phyloP scores from a whole-genome alignment of 208 protist species.

The Trypanosomatidae sp. region DNA sequence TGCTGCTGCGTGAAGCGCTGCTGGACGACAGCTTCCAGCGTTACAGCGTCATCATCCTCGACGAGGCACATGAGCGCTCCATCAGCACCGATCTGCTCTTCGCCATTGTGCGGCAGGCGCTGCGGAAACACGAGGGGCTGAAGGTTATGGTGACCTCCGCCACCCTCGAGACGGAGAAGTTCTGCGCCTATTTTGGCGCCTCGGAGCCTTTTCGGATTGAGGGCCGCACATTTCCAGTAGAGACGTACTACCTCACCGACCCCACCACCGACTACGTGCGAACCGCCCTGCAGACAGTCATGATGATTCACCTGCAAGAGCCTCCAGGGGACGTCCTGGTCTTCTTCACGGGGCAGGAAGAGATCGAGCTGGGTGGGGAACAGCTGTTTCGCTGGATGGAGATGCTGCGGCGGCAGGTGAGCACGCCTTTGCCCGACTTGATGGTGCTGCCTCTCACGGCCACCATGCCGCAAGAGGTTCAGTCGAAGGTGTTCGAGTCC shows the following conservation, averaged over 20 bases:
- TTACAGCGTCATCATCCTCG: conserved; percentile 99
- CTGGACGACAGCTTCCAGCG: conserved; percentile 93
- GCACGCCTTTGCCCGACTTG: conserved; percentile 86
- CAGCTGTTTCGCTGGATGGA: conserved; percentile 94
- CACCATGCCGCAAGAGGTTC: conserved; percentile 98
- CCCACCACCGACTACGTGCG: conserved; percentile 97
- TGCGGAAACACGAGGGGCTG: conserved; percentile 88
- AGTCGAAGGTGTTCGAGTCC: conserved; percentile 98
- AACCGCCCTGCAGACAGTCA: conserved; percentile 96
- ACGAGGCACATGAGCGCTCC: conserved; percentile 99
- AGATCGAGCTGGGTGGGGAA: conserved; percentile 99
- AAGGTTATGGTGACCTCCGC: conserved; percentile 99
- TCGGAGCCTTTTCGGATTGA: conserved; percentile 97
- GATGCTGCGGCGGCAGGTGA: conserved; percentile 50
- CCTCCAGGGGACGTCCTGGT: conserved; percentile 98
- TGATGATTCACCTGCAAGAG: conserved; percentile 98
- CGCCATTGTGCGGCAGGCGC: conserved; percentile 96
- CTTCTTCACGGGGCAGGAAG: conserved; percentile 99
- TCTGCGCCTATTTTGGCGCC: conserved; percentile 97
- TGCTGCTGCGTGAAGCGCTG: conserved; percentile 98
- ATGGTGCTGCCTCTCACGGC: conserved; percentile 98
- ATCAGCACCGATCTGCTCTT: conserved; percentile 99
- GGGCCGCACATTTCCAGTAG: conserved; percentile 97
- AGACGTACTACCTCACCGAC: conserved; percentile 95
- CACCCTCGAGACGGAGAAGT: conserved; percentile 98